Percentiles rank a stretch among this genome's conserved stretches.
phyloP scores from a whole-genome alignment of 805 yeast species.

The Wickerhamiella slavikovae region DNA sequence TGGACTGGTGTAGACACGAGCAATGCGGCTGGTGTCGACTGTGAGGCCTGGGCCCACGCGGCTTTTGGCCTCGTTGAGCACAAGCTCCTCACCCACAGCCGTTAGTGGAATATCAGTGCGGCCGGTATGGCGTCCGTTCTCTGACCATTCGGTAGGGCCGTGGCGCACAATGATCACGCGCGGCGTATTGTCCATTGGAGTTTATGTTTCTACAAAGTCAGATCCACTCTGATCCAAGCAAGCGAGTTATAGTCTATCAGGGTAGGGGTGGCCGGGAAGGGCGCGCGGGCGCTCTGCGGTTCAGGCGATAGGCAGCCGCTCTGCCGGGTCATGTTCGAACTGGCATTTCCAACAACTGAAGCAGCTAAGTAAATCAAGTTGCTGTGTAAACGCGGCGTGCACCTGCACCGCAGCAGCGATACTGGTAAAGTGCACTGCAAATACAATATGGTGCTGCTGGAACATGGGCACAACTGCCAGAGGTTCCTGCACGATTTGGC shows the following conservation, averaged over 20 bases:
- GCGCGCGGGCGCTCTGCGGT: neutral
- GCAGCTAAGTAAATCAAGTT: slow-evolving; percentile 1
- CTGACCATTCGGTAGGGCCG: slow-evolving; percentile 87
- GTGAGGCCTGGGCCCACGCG: slow-evolving; percentile 40
- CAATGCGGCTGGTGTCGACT: slow-evolving; percentile 42
- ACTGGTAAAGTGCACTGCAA: slow-evolving; percentile 7
- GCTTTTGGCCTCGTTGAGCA: slow-evolving; percentile 49
- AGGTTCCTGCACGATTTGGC: no score
- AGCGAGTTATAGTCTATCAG: no score
- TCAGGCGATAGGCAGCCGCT: slow-evolving; percentile 3
- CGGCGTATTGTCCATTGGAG: slow-evolving; percentile 11
- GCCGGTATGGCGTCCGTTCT: slow-evolving; percentile 82
- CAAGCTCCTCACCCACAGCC: slow-evolving; percentile 54
- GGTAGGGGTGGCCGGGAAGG: neutral
- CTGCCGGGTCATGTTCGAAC: slow-evolving; percentile 6
- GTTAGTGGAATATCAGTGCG: slow-evolving; percentile 66
- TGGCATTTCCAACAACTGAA: slow-evolving; percentile 7
- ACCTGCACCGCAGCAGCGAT: slow-evolving; percentile 7
- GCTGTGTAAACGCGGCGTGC: slow-evolving; percentile 6
- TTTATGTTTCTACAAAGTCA: neutral
- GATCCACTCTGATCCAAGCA: neutral
- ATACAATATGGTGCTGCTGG: no score
- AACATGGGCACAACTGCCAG: no score
- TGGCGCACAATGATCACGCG: slow-evolving; percentile 22
- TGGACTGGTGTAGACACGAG: slow-evolving; percentile 59